These are phyloP conservation scores for Pseudonitzschia multistriata DNA, from an alignment of 108 stramenopile species.

Conservation along the genomic window DNA sequence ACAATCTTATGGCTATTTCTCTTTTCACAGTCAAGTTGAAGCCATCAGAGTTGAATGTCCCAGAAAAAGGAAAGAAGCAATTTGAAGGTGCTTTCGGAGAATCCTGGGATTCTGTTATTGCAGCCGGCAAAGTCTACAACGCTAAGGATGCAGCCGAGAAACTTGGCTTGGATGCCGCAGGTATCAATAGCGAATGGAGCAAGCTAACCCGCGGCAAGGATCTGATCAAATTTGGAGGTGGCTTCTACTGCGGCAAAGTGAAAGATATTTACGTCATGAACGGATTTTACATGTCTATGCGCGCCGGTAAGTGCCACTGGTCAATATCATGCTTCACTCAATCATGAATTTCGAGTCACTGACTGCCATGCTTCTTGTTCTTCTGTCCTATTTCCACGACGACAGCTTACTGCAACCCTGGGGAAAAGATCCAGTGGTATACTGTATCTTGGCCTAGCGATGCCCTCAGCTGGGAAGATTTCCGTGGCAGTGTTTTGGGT, in stretches of 20 bases:
- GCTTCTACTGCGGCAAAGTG: slow-evolving; percentile 86
- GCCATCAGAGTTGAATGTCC: slow-evolving; percentile 76
- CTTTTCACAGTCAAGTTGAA: slow-evolving; percentile 38
- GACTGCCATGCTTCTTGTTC: neutral
- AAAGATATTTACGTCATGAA: slow-evolving; percentile 81
- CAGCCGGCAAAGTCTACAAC: slow-evolving; percentile 73
- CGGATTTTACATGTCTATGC: slow-evolving; percentile 90
- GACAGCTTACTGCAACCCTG: slow-evolving; percentile 44
- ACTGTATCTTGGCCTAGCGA: slow-evolving; percentile 70
- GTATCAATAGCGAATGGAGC: slow-evolving; percentile 52
- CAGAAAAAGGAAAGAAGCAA: slow-evolving; percentile 48
- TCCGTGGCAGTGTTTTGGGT: slow-evolving; percentile 63
- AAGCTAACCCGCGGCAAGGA: slow-evolving; percentile 52
- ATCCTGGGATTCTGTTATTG: slow-evolving; percentile 67
- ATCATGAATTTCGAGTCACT: neutral
- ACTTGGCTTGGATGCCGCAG: slow-evolving; percentile 59
- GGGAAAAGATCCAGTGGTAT: slow-evolving; percentile 78
- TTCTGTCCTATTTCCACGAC: neutral
- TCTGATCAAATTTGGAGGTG: slow-evolving; percentile 88
- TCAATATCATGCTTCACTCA: slow-evolving; percentile 1
- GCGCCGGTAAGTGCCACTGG: slow-evolving; percentile 58
- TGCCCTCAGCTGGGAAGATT: slow-evolving; percentile 67
- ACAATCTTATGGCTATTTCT: too few relatives aligned
- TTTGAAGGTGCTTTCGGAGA: slow-evolving; percentile 77
- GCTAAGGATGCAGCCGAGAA: slow-evolving; percentile 83